phyloP scores from a whole-genome alignment of 1,284 basidiomycete genomes.

The Boletus semigastroideus region DNA sequence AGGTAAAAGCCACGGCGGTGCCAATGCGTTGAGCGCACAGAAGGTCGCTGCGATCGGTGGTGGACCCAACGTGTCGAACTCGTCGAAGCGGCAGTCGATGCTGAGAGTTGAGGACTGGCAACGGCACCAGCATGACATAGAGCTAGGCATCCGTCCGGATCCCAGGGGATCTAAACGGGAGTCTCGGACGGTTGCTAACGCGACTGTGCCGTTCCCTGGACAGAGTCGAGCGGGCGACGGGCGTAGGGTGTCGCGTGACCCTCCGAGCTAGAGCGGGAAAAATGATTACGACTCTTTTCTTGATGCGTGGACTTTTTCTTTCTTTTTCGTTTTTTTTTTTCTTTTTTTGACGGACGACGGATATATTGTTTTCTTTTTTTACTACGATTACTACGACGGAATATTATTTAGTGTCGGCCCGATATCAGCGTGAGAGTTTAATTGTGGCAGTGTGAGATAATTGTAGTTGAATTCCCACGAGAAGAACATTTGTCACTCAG shows the following conservation, averaged over 20 bases:
- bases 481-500: conserved; percentile 26
- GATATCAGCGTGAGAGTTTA: conserved; percentile 1
- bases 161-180: conserved; percentile 36
- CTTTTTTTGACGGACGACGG: conserved; percentile 10
- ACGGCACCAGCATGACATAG: conserved; percentile 59
- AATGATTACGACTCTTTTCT: conserved; percentile 10
- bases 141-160: conserved; percentile 34
- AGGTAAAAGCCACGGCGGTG: conserved; percentile 44
- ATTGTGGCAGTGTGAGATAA: conserved; percentile 15
- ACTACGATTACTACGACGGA: too few relatives aligned
- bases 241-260: conserved; percentile 30
- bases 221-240: conserved; percentile 23
- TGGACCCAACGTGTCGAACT: conserved; percentile 28
- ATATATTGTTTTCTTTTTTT: too few relatives aligned
- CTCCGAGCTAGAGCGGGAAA: conserved; percentile 27
- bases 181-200: conserved; percentile 31
- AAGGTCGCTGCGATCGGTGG: conserved; percentile 48
- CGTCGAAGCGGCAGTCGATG: conserved; percentile 65
- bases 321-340: too few relatives aligned
- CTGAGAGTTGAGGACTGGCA: conserved; percentile 85
- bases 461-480: conserved; percentile 32
- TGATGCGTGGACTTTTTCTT: conserved; percentile 12
- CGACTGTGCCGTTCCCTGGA: conserved; percentile 51
- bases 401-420: too few relatives aligned
- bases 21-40: conserved; percentile 58